These are phyloP conservation scores for Trypanosoma boissoni DNA, from an alignment of 208 protist species.

Conservation along the genomic window DNA sequence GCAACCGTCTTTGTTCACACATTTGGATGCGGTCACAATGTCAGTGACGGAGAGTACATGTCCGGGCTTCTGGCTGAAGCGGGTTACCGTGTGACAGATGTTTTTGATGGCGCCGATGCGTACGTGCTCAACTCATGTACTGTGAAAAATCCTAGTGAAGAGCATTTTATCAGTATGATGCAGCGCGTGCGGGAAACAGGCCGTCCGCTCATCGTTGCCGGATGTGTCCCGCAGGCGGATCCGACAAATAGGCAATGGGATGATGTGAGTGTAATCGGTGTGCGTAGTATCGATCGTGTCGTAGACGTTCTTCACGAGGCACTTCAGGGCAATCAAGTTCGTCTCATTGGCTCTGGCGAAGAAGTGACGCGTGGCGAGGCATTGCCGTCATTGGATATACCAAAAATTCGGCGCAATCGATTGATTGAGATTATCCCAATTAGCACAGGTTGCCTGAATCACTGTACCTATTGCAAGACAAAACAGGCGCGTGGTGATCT, in stretches of 20 bases:
- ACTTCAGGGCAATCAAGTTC: conserved; percentile 67
- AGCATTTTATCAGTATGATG: conserved; percentile 49
- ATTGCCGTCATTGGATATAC: conserved; percentile 56
- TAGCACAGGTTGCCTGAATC: conserved; percentile 78
- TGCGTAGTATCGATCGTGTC: conserved; percentile 65
- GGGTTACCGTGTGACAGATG: conserved; percentile 51
- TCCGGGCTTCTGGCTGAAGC: conserved; percentile 57
- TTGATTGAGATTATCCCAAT: conserved; percentile 89
- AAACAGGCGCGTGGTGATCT: conserved; percentile 85
- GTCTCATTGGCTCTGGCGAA: conserved; percentile 26
- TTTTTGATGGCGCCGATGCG: conserved; percentile 34
- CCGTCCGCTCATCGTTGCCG: conserved; percentile 52
- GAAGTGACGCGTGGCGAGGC: conserved; percentile 4
- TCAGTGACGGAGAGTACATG: conserved; percentile 86
- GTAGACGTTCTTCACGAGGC: conserved; percentile 71
- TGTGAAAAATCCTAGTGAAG: conserved; percentile 77
- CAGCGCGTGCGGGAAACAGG: conserved; percentile 28
- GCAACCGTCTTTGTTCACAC: conserved; percentile 77
- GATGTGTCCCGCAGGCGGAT: conserved; percentile 76
- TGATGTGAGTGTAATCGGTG: conserved; percentile 49
- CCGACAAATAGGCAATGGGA: conserved; percentile 29
- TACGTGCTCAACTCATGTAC: conserved; percentile 85
- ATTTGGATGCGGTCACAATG: conserved; percentile 83
- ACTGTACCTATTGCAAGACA: conserved; percentile 92
- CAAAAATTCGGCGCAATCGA: conserved; percentile 79